Evolutionary conservation across 805 yeast genomes (phyloP), one percentile per base, ranked within the genome.

Genomic region (Yamadazyma akitaensis): DNA sequence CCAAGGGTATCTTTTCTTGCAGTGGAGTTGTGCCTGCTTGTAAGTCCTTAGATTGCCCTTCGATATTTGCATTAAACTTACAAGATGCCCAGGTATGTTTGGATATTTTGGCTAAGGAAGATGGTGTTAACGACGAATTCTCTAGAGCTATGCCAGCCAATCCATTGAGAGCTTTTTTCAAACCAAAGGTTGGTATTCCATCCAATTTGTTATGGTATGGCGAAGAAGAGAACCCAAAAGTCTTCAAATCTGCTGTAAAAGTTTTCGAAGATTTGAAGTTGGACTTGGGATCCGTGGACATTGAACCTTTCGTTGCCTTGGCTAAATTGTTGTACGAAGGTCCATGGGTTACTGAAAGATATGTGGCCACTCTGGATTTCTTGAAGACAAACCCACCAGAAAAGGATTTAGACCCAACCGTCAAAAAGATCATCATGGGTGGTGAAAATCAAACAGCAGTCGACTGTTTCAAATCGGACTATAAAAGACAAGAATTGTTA

Each of bases 291-390:
- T 70, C 81, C 10, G 64, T 83, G 37, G 91, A 89, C 65, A 91
- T 92, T 62, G 65, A 83, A 14, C 87, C 90, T 3, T 72, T 92
- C 35, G 72, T 88, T 50, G 86, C 85, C 32, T 74, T 92, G 47
- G 99, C 98, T 14, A 80, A 80, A 56, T 87, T 94, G 60, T 75
- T 92, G 32, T 92, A 92, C 63, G 97, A 92, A 61, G 99, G 99
- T 48, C 87, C 98, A n/a, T 92, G 99, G 99, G 98, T 92, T 10
- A 88, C 95, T 19, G 99, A 92, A 70, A 80, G 99, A 56, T 90
- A 82, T 68, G 82, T 88, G 51, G 97, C 97, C 21, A 79, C 82
- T 32, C 78, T 80, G 55, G 88, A 85, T 36, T 86, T 85, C 55
- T 75, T 88, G 47, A 79, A 79, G 25, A 73, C 85, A 7, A 77